These are phyloP conservation scores for Wickerhamiella nectarea DNA, from an alignment of 805 yeast species.

Conservation along the genomic window DNA sequence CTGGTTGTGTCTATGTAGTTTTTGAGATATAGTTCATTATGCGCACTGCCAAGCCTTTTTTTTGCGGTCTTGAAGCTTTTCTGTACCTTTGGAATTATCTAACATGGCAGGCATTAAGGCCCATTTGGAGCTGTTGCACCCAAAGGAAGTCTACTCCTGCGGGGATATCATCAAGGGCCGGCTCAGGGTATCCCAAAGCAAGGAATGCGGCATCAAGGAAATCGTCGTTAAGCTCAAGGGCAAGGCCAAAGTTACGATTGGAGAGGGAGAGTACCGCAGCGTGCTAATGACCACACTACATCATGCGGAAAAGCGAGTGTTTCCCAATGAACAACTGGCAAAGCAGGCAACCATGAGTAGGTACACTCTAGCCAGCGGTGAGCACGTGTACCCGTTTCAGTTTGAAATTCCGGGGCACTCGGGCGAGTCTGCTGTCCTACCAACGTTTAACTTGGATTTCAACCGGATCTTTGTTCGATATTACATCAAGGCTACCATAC, in stretches of 20 bases:
- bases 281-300: not conserved
- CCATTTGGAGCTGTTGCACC: not conserved
- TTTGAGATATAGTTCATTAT: too few species aligned
- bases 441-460: constrained; percentile 3
- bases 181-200: not conserved
- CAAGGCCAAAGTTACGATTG: constrained; percentile 8
- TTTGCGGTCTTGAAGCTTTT: too few species aligned
- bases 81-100: too few species aligned
- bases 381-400: constrained; percentile 8
- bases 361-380: constrained; percentile 5
- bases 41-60: too few species aligned
- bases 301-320: constrained; percentile 5
- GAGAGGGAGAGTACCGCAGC: constrained; percentile 10
- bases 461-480: constrained; percentile 8
- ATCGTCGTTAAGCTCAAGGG: constrained; percentile 9
- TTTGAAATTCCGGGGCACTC: constrained; percentile 8
- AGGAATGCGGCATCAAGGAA: constrained; percentile 5
- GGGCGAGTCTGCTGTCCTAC: not conserved
- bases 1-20: too few species aligned
- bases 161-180: constrained; percentile 6
- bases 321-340: constrained; percentile 2
- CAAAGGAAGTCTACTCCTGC: constrained; percentile 3
- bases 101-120: constrained; percentile 1
- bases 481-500: constrained; percentile 8
- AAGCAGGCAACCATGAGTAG: not conserved